Evolutionary conservation across 768 basidiomycete species (phyloP).

Genomic region (Cantharellus anzutake): DNA sequence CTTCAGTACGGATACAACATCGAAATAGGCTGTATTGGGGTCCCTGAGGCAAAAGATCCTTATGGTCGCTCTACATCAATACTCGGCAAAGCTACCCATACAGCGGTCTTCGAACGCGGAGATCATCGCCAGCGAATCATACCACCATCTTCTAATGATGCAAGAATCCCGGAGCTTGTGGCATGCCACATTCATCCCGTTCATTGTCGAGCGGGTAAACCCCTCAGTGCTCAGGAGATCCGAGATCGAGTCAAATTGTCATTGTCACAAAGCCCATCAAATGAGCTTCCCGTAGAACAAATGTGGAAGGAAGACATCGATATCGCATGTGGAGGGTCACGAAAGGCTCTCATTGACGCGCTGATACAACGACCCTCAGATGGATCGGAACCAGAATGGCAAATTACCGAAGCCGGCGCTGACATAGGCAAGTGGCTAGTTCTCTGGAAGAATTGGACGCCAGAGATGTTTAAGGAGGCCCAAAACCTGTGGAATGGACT

Average conservation of each 20-base stretch:
- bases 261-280: conserved; percentile 32
- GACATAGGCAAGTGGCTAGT: background rate
- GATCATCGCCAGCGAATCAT: background rate
- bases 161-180: conserved; percentile 17
- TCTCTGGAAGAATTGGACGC: background rate
- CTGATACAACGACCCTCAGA: conserved; percentile 10
- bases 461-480: background rate
- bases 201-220: conserved; percentile 28
- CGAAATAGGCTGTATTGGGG: conserved; percentile 36
- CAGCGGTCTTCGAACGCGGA: conserved; percentile 35
- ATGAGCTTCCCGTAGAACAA: conserved; percentile 18
- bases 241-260: conserved; percentile 27
- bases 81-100: conserved; percentile 46
- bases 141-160: background rate
- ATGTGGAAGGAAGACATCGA: conserved; percentile 21
- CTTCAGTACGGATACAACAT: conserved; percentile 56
- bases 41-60: conserved; percentile 36
- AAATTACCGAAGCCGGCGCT: background rate
- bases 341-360: conserved; percentile 27
- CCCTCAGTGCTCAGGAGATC: conserved; percentile 28
- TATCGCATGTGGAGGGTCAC: conserved; percentile 19
- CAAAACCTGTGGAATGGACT: background rate
- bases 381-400: background rate
- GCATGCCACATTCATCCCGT: conserved; percentile 30
- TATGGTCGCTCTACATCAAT: conserved; percentile 31